Evolutionary conservation across 2,329 filamentous ascomycete genomes (phyloP), one percentile per base, ranked within the genome.

Genomic region (Cladosporium sp.): DNA sequence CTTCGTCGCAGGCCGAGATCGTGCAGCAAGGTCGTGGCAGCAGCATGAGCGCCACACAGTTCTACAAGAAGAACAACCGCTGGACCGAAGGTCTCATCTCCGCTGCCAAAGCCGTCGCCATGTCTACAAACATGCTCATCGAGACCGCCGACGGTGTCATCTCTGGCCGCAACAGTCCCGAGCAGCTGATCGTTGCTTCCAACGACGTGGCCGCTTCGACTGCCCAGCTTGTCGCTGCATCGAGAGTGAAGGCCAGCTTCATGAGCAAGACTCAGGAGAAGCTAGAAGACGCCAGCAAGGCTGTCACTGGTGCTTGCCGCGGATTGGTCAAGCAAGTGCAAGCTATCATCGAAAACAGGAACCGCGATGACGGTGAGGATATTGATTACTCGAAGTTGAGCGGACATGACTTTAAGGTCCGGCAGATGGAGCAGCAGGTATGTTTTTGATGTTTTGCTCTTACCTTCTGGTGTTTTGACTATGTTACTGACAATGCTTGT

Each of bases 51-150:
- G 87, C 89, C 65, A 96, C 93, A 1, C 93, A 93, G 26, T 99
- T 99, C 79, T 99, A 99, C 88, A 98, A 98, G 86, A 98, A 98
- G 84, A 97, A 99, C 86, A 99, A 98, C 81, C 88, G 95, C 61
- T 99, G 95, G 95, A 99, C 95, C 0, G 95, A 99, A 76, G 95
- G 95, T 57, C 88, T 99, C 67, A 97, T 99, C 76, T 97, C 92
- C 43, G 95, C 95, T 0, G 94, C 95, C 69, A 99, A 99, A 81
- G 95, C 95, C 0, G 95, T 99, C 21, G 95, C 95, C 3, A 86
- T 86, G 1, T 96, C 93, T 18, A 99, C 95, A 13, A 98, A 97
- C 81, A 95, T 90, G 49, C 87, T 99, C 71, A 99, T 99, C 74
- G 95, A 99, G 84, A 99, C 95, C 7, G 95, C 95, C 0, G 95